phyloP scores from a whole-genome alignment of 1,139 yeast species.

The Debaryomyces sp. region DNA sequence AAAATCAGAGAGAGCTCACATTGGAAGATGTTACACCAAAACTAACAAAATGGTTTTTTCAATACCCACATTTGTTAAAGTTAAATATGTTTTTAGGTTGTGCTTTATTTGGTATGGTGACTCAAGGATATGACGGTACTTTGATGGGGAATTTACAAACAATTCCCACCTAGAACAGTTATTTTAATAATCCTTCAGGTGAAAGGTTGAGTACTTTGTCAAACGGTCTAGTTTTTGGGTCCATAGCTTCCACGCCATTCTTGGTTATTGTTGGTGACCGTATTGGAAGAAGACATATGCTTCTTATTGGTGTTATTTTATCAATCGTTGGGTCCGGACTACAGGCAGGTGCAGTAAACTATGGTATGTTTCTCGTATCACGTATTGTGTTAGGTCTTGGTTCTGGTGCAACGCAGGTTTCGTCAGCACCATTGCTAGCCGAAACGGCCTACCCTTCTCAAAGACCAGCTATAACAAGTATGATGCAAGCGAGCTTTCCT shows the following conservation, averaged over 20 bases:
- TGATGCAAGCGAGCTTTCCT: slow-evolving; percentile 3
- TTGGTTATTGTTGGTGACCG: neutral
- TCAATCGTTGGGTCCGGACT: slow-evolving; percentile 39
- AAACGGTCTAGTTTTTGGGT: neutral
- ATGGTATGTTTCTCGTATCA: slow-evolving; percentile 39
- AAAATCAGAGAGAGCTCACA: neutral
- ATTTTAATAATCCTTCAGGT: neutral
- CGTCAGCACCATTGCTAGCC: too few relatives aligned
- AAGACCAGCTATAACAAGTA: too few relatives aligned
- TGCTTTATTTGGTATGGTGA: neutral
- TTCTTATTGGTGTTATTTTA: neutral
- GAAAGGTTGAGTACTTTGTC: neutral
- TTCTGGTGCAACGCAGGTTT: neutral
- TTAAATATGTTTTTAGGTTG: neutral
- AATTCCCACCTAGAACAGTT: neutral
- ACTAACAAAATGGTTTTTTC: neutral
- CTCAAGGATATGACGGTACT: neutral
- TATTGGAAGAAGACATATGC: neutral
- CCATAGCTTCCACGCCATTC: neutral
- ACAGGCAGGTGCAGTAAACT: slow-evolving; percentile 36
- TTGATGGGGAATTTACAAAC: neutral
- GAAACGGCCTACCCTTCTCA: too few relatives aligned
- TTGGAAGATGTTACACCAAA: neutral
- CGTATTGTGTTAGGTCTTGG: slow-evolving; percentile 18
- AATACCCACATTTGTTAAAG: neutral